A percentile compares a stretch with the other conserved stretches of the same genome.
These are phyloP conservation scores for Xylariaceae sp. DNA, from an alignment of 2,329 filamentous ascomycete species.

Conservation along the genomic window DNA sequence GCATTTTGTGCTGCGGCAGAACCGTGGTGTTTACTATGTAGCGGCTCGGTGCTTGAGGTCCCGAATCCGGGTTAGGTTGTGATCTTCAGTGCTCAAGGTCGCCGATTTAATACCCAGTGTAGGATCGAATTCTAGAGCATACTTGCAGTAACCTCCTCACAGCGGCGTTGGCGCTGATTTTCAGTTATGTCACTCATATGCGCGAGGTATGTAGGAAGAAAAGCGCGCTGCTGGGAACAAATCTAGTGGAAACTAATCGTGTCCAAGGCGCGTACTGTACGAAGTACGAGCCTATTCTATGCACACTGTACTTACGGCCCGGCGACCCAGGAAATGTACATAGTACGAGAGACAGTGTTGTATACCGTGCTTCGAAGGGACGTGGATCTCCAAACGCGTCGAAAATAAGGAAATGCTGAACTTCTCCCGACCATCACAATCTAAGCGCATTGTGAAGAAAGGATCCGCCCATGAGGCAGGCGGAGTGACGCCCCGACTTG, in stretches of 20 bases:
- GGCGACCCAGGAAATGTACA: background rate
- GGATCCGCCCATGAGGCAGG: no score
- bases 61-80: slow-evolving; percentile 10
- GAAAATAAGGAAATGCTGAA: no score
- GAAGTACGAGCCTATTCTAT: background rate
- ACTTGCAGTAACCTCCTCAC: background rate
- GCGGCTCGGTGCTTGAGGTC: slow-evolving; percentile 8
- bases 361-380: no score
- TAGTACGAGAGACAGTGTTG: no score
- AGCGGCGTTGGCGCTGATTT: background rate
- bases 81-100: slow-evolving; percentile 5
- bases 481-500: no score
- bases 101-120: background rate
- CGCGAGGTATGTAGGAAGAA: background rate
- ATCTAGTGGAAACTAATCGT: no score
- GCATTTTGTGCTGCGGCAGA: background rate
- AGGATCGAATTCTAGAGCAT: background rate
- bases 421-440: no score
- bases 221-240: no score
- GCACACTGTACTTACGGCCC: background rate
- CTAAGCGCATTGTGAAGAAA: no score
- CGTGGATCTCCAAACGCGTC: no score
- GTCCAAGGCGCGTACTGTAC: background rate
- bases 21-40: slow-evolving; percentile 7
- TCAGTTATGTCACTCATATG: background rate